Evolutionary conservation across 1,139 yeast genomes (phyloP).

Genomic region (Tardiomyces digboiensis): DNA sequence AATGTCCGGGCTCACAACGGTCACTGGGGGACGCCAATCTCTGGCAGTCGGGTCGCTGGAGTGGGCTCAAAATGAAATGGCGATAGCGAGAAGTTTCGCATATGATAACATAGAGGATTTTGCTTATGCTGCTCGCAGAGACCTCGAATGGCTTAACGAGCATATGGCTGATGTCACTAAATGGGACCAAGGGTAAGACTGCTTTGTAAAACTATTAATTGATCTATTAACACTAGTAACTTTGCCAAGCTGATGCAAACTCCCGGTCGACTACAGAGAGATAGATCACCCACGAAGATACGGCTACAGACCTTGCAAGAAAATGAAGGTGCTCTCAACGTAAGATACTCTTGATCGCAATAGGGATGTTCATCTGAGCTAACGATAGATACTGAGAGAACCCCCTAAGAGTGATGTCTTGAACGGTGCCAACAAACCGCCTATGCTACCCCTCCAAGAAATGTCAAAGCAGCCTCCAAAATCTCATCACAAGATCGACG

Average conservation of each 20-base stretch:
- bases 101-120: conserved; percentile 29
- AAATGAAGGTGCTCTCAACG: too few relatives aligned
- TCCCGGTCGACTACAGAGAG: conserved; percentile 23
- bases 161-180: conserved; percentile 17
- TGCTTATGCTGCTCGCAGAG: conserved; percentile 30
- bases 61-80: conserved; percentile 36
- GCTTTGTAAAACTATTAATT: neutral
- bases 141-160: conserved; percentile 32
- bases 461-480: neutral
- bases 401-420: too few relatives aligned
- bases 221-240: conserved; percentile 8
- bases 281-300: conserved; percentile 23
- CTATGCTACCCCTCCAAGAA: conserved; percentile 4
- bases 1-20: too few relatives aligned
- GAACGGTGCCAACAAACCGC: too few relatives aligned
- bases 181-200: neutral
- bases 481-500: neutral
- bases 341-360: too few relatives aligned
- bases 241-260: conserved; percentile 23
- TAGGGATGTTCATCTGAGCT: too few relatives aligned
- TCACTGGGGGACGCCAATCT: neutral
- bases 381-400: too few relatives aligned
- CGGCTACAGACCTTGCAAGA: conserved; percentile 1
- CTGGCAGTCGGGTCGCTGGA: conserved; percentile 10
- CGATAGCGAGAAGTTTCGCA: conserved; percentile 23